Base-by-base conservation (phyloP, 2,329 filamentous ascomycete genomes). In the Phyllosticta citribraziliensis region DNA sequence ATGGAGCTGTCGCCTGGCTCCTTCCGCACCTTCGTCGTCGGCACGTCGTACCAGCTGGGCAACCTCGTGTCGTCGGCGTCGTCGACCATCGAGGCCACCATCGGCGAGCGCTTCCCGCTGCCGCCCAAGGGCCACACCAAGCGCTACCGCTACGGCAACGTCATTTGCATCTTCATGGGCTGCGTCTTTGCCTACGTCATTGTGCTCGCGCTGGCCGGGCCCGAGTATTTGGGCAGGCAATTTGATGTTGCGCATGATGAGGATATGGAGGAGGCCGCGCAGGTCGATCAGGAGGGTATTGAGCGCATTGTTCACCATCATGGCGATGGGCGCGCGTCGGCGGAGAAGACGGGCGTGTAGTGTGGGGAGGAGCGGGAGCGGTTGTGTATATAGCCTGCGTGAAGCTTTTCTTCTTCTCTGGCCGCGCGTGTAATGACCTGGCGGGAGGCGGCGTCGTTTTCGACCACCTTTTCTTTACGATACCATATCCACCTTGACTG, bases 131-230 rank as follows among this genome's bases (percentile, higher is more conserved):
- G 68, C 25, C 65, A 65, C 17, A 64, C 67, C 0, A 65, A 65
- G 57, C 65, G 74, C 25, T 74, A 80, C 1, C 71, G 79, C 19
- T 95, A 95, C 66, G 90, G 89, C 50, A 86, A 86, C 67, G 90
- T 95, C 10, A 93, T 96, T 65, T 90, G 87, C 70, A 94, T 95
- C 69, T 96, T 96, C 75, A 91, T 96, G 88, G 91, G 81, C 0
- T 91, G 87, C 66, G 90, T 95, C 1, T 96, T 79, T 67, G 82
- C 75, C 1, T 86, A 85, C 69, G 76, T 80, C 5, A 84, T 86
- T 63, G 9, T 86, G 2, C 70, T 90, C 60, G 86, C 86, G 0
- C 72, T 89, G 10, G 52, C 89, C 2, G 88, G 88, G 5, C 80
- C 80, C 0, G 80, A 82, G 69, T 70, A 77, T 72, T 71, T 77